phyloP scores from a whole-genome alignment of 805 yeast genomes.

The Saccharomyces eubayanus region DNA sequence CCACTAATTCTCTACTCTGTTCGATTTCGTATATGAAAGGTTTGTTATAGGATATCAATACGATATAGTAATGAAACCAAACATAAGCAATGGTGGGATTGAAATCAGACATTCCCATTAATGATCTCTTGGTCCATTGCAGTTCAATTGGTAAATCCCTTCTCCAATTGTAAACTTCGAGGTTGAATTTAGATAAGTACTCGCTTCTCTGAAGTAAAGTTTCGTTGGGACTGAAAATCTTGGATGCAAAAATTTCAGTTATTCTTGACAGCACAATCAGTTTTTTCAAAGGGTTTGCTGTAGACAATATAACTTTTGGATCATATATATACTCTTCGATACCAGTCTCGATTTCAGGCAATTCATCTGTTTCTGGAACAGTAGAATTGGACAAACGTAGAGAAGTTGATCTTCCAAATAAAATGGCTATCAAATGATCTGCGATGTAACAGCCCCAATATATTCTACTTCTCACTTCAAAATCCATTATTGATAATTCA shows the following conservation, averaged over 20 bases:
- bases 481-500: constrained; percentile 38
- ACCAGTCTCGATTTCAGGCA: constrained; percentile 49
- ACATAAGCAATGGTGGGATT: constrained; percentile 44
- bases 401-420: constrained; percentile 48
- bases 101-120: constrained; percentile 32
- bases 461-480: constrained; percentile 46
- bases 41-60: constrained; percentile 47
- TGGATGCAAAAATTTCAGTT: constrained; percentile 25
- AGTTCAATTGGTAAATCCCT: constrained; percentile 36
- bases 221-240: constrained; percentile 19
- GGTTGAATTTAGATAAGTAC: constrained; percentile 35
- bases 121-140: constrained; percentile 36
- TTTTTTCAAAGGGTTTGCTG: constrained; percentile 30
- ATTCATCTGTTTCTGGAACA: constrained; percentile 45
- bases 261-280: constrained; percentile 33
- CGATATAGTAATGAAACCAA: constrained; percentile 45
- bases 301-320: constrained; percentile 16
- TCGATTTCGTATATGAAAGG: constrained; percentile 37
- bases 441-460: constrained; percentile 58
- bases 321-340: constrained; percentile 44
- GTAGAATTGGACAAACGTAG: constrained; percentile 48
- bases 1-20: constrained; percentile 16
- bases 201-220: constrained; percentile 31
- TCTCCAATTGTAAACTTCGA: constrained; percentile 42
- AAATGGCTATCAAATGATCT: constrained; percentile 48